Base-by-base conservation (phyloP, 345 rosid species). In the Sonneratia caseolaris region DNA sequence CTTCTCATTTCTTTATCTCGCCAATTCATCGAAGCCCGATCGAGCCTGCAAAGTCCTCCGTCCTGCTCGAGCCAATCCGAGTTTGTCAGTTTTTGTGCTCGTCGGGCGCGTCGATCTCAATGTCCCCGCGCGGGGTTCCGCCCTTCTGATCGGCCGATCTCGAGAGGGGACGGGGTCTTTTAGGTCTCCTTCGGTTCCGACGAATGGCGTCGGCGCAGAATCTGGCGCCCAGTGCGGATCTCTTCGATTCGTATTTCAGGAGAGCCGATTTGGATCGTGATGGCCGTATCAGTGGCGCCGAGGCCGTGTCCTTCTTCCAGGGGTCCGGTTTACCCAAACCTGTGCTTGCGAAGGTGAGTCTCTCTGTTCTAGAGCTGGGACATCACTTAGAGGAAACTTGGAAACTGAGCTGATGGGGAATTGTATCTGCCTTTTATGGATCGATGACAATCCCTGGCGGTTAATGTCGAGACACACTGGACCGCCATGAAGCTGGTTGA, bases 201-300 rank as follows among this genome's bases (percentile, higher is more conserved):
- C 37, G 70, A 45, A 72, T 72, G 75, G 75, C 75, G 38, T 37
- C 87, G 78, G 85, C 79, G 65, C 86, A 82, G 42, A 86, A 81
- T 76, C 85, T 64, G 78, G 82, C 83, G 42, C 69, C 64, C 70
- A 83, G 80, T 51, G 66, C 74, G 74, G 97, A 92, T 90, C 92
- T 87, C 76, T 90, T 92, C 86, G 98, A 92, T 81, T 81, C 91
- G 68, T 92, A 92, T 87, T 95, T 92, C 78, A 80, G 81, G 77
- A 84, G 88, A 57, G 99, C 98, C 71, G 99, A 95, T 92, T 88
- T 90, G 87, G 99, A 95, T 68, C 92, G 96, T 57, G 99, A 95
- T 75, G 97, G 99, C 75, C 97, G 90, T 83, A 95, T 95, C 83
- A 92, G 98, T 75, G 98, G 99, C 70, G 91, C 90, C 76, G 99